Evolutionary conservation across 345 rosid genomes (phyloP), one percentile per base, ranked within the genome.

Genomic region (Rhizophora mangle): DNA sequence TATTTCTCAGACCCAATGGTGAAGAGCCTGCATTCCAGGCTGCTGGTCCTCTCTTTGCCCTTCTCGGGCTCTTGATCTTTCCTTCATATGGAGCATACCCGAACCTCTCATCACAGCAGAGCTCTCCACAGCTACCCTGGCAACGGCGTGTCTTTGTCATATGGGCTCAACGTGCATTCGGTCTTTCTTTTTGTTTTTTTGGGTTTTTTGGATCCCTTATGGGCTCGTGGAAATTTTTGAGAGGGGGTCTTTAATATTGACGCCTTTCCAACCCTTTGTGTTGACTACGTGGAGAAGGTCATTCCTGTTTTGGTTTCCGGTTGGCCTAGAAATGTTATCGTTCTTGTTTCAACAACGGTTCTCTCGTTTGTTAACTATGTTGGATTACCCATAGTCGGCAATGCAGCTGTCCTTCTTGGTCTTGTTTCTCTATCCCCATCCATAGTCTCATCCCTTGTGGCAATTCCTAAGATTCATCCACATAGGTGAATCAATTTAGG

Each of bases 81-180:
- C 98, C 96, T 26, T 90, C 81, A 84, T 93, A 27, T 90, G 98
- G 96, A 86, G 92, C 64, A 68, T 93, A 32, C 97, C 97, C 26
- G 96, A 93, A 77, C 97, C 97, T 32, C 87, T 88, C 0, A 85
- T 90, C 34, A 89, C 97, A 1, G 98, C 97, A 3, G 97, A 91
- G 72, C 96, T 93, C 77, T 85, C 96, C 70, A 89, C 96, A 2
- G 75, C 97, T 88, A 87, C 65, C 98, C 97, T 16, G 96, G 94
- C 5, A 87, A 93, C 26, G 97, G 98, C 1, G 97, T 96, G 97
- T 96, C 8, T 93, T 82, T 66, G 98, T 93, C 37, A 75, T 88
- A 39, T 91, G 94, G 97, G 97, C 92, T 2, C 81, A 88, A 37
- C 82, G 78, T 1, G 96, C 98, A 8, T 91, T 91, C 37, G 95